Evolutionary conservation across 2,329 filamentous ascomycete species (phyloP).

Genomic region (Trichophyton verrucosum): DNA sequence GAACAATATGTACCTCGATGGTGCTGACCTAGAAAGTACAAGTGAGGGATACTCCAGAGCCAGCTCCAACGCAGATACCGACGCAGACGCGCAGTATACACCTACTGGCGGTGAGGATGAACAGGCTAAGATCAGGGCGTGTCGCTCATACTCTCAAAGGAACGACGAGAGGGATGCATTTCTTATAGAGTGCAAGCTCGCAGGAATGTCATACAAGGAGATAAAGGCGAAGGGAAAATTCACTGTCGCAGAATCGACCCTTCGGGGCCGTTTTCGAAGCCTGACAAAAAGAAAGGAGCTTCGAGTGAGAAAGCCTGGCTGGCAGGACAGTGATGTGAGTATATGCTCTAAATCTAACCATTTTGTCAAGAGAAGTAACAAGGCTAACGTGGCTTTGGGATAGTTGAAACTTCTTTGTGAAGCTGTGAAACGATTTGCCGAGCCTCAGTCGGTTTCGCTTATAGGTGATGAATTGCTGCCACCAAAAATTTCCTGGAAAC

Average conservation of each 20-base stretch:
- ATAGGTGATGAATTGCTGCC: conserved; percentile 8
- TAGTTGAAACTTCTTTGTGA: conserved; percentile 31
- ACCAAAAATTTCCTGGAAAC: conserved; percentile 47
- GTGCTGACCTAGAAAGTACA: not conserved
- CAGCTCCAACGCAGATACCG: not conserved
- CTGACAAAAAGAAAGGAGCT: conserved; percentile 36
- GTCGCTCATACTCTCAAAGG: conserved; percentile 5
- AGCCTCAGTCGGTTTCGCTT: conserved; percentile 9
- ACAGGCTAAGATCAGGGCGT: not conserved
- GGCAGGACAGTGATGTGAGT: conserved; percentile 34
- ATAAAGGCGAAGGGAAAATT: conserved; percentile 35
- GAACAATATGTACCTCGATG: not conserved
- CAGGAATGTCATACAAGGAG: conserved; percentile 36
- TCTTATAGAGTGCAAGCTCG: conserved; percentile 30
- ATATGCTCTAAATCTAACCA: not conserved
- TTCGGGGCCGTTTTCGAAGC: conserved; percentile 36
- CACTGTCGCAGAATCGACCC: conserved; percentile 37
- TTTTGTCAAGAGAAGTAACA: not conserved
- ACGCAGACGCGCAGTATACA: not conserved
- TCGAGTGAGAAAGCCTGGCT: conserved; percentile 35
- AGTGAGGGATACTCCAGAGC: not conserved
- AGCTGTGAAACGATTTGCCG: conserved; percentile 23
- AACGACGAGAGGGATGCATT: conserved; percentile 26
- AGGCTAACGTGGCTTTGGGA: not conserved
- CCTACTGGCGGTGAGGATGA: not conserved